Percentiles rank a stretch among this genome's conserved stretches.
Conservation (phyloP, 2,329 filamentous ascomycete genomes). For the Hypoxylon rubiginosum region DNA sequence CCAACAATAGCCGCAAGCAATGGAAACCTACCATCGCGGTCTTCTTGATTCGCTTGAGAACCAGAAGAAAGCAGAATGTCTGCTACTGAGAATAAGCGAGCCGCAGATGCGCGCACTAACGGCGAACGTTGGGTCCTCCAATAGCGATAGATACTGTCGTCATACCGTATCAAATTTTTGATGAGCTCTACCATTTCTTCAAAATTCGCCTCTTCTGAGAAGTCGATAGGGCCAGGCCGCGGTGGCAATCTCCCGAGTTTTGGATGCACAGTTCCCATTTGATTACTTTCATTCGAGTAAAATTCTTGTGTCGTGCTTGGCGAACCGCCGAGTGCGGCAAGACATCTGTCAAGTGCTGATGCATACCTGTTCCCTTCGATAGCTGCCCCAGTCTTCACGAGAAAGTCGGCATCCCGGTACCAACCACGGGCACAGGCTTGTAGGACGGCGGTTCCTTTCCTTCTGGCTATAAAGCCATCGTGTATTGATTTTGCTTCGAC, state of each 20-base stretch:
- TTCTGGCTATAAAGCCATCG: too few relatives aligned
- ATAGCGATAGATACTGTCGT: neutral
- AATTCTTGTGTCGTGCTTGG: neutral
- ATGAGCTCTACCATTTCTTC: neutral
- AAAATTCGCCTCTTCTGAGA: neutral
- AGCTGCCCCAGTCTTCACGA: slow-evolving; percentile 12
- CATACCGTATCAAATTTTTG: neutral
- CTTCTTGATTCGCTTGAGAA: neutral
- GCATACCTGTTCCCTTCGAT: neutral
- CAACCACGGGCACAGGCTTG: slow-evolving; percentile 6
- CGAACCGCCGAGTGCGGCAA: neutral
- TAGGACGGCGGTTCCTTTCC: neutral
- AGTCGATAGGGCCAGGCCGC: neutral
- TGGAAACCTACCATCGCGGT: neutral
- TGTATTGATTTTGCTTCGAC: neutral
- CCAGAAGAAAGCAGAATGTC: slow-evolving; percentile 2
- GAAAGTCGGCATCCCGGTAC: slow-evolving; percentile 5
- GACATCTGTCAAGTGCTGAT: neutral
- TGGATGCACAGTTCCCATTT: too few relatives aligned
- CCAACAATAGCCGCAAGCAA: neutral
- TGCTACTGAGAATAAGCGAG: neutral
- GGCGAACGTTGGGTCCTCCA: neutral
- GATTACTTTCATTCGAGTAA: neutral
- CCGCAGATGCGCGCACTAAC: slow-evolving; percentile 6
- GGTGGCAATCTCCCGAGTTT: neutral